A percentile compares a stretch with the other conserved stretches of the same genome.
Evolutionary conservation across 2,329 filamentous ascomycete species (phyloP).

Genomic region (Scleromitrula shiraiana): DNA sequence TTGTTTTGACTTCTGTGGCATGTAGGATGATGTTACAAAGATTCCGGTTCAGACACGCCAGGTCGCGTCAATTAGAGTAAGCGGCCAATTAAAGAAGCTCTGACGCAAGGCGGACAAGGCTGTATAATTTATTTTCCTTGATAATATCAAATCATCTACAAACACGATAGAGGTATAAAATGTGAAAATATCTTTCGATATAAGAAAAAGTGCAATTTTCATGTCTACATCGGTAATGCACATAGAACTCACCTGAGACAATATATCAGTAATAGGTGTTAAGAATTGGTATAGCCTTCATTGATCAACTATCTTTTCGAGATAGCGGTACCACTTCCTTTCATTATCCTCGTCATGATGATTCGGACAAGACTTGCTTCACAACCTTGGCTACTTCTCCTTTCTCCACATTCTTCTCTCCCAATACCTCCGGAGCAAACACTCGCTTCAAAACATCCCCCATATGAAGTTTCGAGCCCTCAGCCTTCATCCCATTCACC

Average conservation of each 20-base stretch:
- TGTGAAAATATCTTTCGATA: too few species aligned
- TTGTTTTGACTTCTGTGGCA: background rate
- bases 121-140: background rate
- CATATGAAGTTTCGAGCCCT: conserved; percentile 39
- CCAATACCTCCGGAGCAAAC: conserved; percentile 43
- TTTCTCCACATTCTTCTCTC: conserved; percentile 58
- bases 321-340: too few species aligned
- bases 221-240: too few species aligned
- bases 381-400: conserved; percentile 52
- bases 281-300: too few species aligned
- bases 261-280: too few species aligned
- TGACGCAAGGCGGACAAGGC: conserved; percentile 3
- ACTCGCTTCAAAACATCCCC: conserved; percentile 58
- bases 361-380: conserved; percentile 38
- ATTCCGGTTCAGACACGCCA: background rate
- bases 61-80: conserved; percentile 3
- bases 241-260: too few species aligned
- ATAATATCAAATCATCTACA: background rate
- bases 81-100: conserved; percentile 2
- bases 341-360: conserved; percentile 7
- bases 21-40: conserved; percentile 3
- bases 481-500: conserved; percentile 42
- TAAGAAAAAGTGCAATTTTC: background rate
- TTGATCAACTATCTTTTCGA: too few species aligned
- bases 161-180: conserved; percentile 2